A percentile compares a stretch with the other conserved stretches of the same genome.
These are phyloP conservation scores for Colletotrichum incanum DNA, from an alignment of 2,329 filamentous ascomycete genomes.

Conservation along the genomic window DNA sequence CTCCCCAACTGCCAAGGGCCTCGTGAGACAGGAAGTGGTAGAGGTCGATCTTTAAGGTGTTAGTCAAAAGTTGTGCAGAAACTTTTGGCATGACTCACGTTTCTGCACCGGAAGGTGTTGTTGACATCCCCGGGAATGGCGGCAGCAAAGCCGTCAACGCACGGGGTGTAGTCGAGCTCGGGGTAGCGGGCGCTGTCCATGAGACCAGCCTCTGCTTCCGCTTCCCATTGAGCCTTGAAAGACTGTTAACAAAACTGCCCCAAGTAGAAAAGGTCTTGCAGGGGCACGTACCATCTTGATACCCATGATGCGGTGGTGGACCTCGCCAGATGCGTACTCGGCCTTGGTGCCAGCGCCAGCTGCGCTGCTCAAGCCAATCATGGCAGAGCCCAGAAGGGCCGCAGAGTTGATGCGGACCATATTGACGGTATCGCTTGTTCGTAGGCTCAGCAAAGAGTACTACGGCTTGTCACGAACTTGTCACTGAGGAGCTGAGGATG, in stretches of 20 bases:
- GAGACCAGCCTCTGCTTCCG: slow-evolving; percentile 52
- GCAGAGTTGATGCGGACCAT: slow-evolving; percentile 45
- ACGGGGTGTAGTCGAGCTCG: slow-evolving; percentile 57
- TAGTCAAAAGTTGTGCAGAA: background rate
- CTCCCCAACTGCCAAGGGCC: slow-evolving; percentile 52
- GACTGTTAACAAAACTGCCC: background rate
- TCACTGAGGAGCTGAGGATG: background rate
- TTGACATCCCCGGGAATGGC: slow-evolving; percentile 61
- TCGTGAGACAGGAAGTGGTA: slow-evolving; percentile 56
- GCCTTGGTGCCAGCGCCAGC: slow-evolving; percentile 46
- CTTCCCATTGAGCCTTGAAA: slow-evolving; percentile 52
- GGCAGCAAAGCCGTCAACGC: slow-evolving; percentile 60
- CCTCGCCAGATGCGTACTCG: slow-evolving; percentile 45
- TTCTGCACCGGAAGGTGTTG: slow-evolving; percentile 65
- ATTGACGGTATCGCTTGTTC: slow-evolving; percentile 21
- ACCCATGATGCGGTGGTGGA: slow-evolving; percentile 47
- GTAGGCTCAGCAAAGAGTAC: slow-evolving; percentile 14
- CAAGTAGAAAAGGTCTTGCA: background rate
- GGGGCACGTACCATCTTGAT: slow-evolving; percentile 46
- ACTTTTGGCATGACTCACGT: slow-evolving; percentile 51
- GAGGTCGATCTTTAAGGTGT: slow-evolving; percentile 49
- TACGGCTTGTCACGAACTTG: slow-evolving; percentile 12
- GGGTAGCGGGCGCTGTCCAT: slow-evolving; percentile 56
- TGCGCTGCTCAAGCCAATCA: slow-evolving; percentile 44
- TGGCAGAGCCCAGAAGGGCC: slow-evolving; percentile 44